Base-by-base conservation (phyloP, 2,329 filamentous ascomycete genomes). In the Clonostachys sp. region DNA sequence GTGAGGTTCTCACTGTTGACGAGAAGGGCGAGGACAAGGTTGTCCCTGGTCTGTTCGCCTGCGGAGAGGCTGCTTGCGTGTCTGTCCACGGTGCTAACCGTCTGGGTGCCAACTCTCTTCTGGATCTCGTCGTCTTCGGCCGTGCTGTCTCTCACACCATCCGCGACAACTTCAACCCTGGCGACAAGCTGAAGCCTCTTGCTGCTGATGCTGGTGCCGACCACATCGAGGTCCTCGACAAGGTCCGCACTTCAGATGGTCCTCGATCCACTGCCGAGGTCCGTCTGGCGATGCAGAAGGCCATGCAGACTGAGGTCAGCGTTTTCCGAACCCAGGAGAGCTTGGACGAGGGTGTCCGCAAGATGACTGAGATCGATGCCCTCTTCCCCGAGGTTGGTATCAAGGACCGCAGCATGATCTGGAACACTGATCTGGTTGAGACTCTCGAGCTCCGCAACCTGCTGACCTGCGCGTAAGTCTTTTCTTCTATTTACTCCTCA, bases 401-500 rank as follows among this genome's bases (percentile, higher is more conserved):
- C 75, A 95, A 96, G 83, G 92, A 97, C 72, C 88, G 94, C 71
- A 95, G 89, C 80, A 96, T 97, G 92, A 97, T 97, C 77, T 97
- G 92, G 92, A 97, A 97, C 84, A 91, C 89, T 20, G 92, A 97
- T 64, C 83, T 97, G 38, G 90, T 96, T 52, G 92, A 97, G 80
- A 95, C 92, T 8, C 83, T 99, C 48, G 94, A 99, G 74, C 78
- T 97, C 63, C 83, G 91, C 64, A 99, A 99, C 72, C 72, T 99
- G 62, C 76, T 99, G 65, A 97, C 94, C 62, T 97, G 94, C 84
- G 92, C 91, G 83, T 90, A 84, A 75, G 86, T 87, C 53, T n/a
- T 42, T 42, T 8, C 14, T 14, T 10, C 24, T 9, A 10, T 10
- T 30, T 4, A 30, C 9, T 10, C 24, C 24, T 30, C 36, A 40